Conservation (phyloP, 2,329 filamentous ascomycete species). For the Pezicula rhizophila region DNA sequence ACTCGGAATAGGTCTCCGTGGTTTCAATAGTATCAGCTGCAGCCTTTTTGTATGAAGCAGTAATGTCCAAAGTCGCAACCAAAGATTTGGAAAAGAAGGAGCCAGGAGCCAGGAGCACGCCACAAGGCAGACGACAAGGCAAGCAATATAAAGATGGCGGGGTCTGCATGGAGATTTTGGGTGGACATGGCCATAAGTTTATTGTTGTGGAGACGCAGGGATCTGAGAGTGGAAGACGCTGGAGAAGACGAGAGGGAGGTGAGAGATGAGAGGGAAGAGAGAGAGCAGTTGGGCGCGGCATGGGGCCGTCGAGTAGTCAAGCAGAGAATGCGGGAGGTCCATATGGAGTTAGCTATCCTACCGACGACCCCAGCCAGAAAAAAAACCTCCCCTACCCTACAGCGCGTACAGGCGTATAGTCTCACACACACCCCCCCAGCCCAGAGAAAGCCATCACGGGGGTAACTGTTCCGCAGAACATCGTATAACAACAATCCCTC, state of each 20-base stretch:
- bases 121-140: conserved; percentile 17
- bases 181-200: conserved; percentile 17
- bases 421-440: not conserved
- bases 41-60: conserved; percentile 18
- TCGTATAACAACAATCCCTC: conserved; percentile 1
- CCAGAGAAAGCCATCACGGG: not conserved
- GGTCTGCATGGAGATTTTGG: conserved; percentile 24
- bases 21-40: conserved; percentile 19
- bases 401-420: too few relatives aligned
- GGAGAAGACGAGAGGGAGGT: not conserved
- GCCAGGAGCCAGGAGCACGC: conserved; percentile 12
- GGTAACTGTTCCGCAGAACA: conserved; percentile 8
- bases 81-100: conserved; percentile 2
- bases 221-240: conserved; percentile 7
- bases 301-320: too few relatives aligned
- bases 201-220: conserved; percentile 19
- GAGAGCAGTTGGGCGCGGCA: not conserved
- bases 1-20: conserved; percentile 10
- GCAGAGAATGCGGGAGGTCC: too few relatives aligned
- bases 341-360: too few relatives aligned
- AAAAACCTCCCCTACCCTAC: not conserved
- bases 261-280: not conserved
- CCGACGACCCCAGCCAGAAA: too few relatives aligned
- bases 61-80: conserved; percentile 11
- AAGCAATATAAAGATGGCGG: conserved; percentile 24